Evolutionary conservation across 495 filamentous ascomycete genomes (phyloP), one percentile per base, ranked within the genome.

Genomic region (Neurospora sp.): DNA sequence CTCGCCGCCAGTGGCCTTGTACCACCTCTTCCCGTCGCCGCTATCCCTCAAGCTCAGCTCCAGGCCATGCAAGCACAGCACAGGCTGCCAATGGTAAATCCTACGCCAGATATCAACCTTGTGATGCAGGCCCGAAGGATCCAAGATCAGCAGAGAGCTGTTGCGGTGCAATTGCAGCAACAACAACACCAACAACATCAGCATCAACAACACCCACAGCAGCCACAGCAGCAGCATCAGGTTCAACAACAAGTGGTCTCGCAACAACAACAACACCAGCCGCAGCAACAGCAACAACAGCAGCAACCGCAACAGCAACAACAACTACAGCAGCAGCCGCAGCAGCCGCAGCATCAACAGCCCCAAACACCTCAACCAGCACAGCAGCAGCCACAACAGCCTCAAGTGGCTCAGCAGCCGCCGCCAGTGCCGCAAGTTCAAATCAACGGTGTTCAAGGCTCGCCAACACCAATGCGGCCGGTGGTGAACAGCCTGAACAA

Each of bases 11-110:
- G 79, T 69, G 85, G 72, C 79, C 88, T 83, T 75, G 91, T 83
- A 75, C 88, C 75, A 71, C 86, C 73, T 82, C 87, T 92, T 80
- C 86, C 86, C 37, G 88, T 91, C 84, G 90, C 91, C 76, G 88
- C 89, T 77, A 85, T 94, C 74, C 90, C 91, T 66, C 92, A 90
- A 54, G 90, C 90, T 40, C 93, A 96, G 85, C 90, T 91, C 69
- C 85, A 83, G 78, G 85, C 80, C 72, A 85, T 87, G 76, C 88
- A 84, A 79, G 90, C 83, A 76, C 89, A 86, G 81, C 82, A 88
- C 48, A 82, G 90, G 16, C 83, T 92, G 76, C 86, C 89, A 7
- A 91, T 94, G 82, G 89, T 87, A 12, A 89, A 86, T 72, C 72
- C 88, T n/a, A 88, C 91, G 79, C 83, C 86, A 31, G 89, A 92